Evolutionary conservation across 305 asterid species (phyloP).

Genomic region (Fraxinus angustifolia): DNA sequence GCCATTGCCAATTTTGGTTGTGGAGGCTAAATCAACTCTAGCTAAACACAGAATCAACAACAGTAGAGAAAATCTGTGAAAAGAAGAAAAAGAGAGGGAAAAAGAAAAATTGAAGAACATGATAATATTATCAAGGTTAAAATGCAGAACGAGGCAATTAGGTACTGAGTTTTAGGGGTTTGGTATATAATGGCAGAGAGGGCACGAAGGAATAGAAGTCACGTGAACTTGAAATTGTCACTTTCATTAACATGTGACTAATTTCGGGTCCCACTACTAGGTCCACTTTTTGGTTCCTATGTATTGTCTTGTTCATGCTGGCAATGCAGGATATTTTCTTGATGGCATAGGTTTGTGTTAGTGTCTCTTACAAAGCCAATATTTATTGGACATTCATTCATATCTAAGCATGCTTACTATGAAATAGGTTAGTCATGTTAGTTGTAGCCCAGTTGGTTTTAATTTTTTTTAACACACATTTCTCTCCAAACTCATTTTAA

Average conservation of each 20-base stretch:
- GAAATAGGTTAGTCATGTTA: background rate
- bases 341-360: background rate
- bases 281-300: background rate
- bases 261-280: background rate
- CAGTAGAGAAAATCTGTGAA: background rate
- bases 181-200: background rate
- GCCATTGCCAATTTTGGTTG: slow-evolving; percentile 64
- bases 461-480: too few relatives aligned
- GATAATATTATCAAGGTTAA: background rate
- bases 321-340: background rate
- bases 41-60: slow-evolving; percentile 18
- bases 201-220: background rate
- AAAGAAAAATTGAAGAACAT: background rate
- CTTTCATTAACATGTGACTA: background rate
- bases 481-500: too few relatives aligned
- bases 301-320: background rate
- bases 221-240: background rate
- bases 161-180: background rate
- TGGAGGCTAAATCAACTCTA: slow-evolving; percentile 15
- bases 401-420: background rate
- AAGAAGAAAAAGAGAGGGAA: background rate
- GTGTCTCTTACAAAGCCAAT: background rate
- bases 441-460: background rate
- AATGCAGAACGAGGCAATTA: background rate
- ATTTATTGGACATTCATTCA: background rate